Base-by-base conservation (phyloP, 495 filamentous ascomycete genomes). In the Chaetomium tenue region DNA sequence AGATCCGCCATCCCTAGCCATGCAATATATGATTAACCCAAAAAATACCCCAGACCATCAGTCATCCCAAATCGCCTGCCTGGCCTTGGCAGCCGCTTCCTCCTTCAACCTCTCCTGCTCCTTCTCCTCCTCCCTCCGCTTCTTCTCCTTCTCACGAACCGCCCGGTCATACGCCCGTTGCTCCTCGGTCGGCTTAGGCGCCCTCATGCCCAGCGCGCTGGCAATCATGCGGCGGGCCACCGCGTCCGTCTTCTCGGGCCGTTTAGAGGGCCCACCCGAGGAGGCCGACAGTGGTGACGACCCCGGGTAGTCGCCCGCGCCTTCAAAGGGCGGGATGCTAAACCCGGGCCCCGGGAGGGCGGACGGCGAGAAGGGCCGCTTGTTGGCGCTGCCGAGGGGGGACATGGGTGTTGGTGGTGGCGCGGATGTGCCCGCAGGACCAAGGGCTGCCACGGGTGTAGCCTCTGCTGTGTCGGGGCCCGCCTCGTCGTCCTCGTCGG, bases 221-320 rank as follows among this genome's bases (percentile, higher is more conserved):
- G 92, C 91, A 72, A 98, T 97, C 87, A 98, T 81, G 66, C 94
- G 82, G 61, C 89, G 84, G 28, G 94, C 94, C 50, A 93, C 91
- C 3, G 92, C 91, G 64, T 93, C 94, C 63, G 93, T 93, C 77
- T 94, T 98, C 77, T 95, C 92, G 0, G 92, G 94, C 61, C 92
- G 74, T 51, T 78, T 75, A 22, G 68, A 67, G 39, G 65, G 56
- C 23, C 62, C 47, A 2, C 46, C 28, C n/a, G 30, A 26, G 0
- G 63, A 2, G 4, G 59, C 44, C 0, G 28, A 8, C 20, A 8
- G 15, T 7, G 59, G 39, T 3, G 52, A 40, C 0, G 26, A 13
- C n/a, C 13, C 16, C 1, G 60, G 30, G 18, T 20, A 33, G 39
- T 15, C 56, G 26, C 65, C 47, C 9, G 65, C 42, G n/a, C 51